Base-by-base conservation (phyloP, 2,329 filamentous ascomycete genomes). In the Aspergillus aculeatus region DNA sequence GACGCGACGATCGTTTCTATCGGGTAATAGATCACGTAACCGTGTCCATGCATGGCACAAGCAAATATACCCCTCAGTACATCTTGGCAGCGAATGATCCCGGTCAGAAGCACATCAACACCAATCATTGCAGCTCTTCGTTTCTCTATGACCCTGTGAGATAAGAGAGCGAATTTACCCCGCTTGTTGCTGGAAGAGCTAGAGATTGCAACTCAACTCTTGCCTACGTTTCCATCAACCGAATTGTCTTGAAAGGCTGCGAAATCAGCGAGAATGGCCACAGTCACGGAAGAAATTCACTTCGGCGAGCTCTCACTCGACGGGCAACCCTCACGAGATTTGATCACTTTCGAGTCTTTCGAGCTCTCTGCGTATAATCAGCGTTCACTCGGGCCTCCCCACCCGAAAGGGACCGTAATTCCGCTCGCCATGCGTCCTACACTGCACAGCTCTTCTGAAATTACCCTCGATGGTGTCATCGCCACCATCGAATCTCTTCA, bases 281-380 rank as follows among this genome's bases (percentile, higher is more conserved):
- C 41, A n/a, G 14, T 14, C 16, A 47, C 35, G 16, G 41, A 57
- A 19, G 29, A 49, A 14, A 26, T 63, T 1, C 47, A 56, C 4
- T 23, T 61, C 7, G 47, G 53, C 12, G 31, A 59, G 0, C 65
- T 71, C n/a, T 64, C 67, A 19, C 56, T 73, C 10, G 60, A 67
- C 24, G 62, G 56, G 26, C 31, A 47, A 47, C 21, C 2, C 2
- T 16, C n/a, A 47, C 4, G 14, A 9, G 11, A 12, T 10, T 12
- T 52, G 7, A 14, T 59, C 32, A 62, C 62, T 12, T 79, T 80
- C 60, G 71, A 78, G 51, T 64, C 76, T 3, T 80, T 80, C 58
- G 59, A 71, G 23, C 73, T 80, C 5, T 76, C 78, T 29, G 35
- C 73, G 10, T 72, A 66, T n/a, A 80, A 80, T 61, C 77, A 80